Evolutionary conservation across 2,329 filamentous ascomycete genomes (phyloP), one percentile per base, ranked within the genome.

Genomic region (Pseudogymnoascus sp.): DNA sequence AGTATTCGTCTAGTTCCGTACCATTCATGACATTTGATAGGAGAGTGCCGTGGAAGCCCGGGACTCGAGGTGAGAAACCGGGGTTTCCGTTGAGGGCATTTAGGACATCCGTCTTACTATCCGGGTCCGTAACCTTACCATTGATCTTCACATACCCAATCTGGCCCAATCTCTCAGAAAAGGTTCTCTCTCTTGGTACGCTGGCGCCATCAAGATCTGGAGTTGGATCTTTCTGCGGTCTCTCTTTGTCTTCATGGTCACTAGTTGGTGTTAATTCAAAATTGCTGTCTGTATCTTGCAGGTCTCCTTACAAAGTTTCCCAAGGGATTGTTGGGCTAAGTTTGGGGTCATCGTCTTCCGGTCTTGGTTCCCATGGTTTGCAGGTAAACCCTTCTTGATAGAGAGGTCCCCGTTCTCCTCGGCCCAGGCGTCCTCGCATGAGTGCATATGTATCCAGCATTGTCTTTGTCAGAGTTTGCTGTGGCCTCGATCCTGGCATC

Each of bases 71-170:
- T 19, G 35, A 5, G 39, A 14, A 38, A 30, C 39, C 19, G 7
- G 22, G 19, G 12, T 28, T 7, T 33, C 60, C 28, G 41, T 65
- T n/a, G 59, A 67, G 36, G 12, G 68, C 69, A 16, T 64, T 52
- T 19, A 45, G 36, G 4, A 71, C 62, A 6, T 66, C 63, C 16
- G 60, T 62, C 58, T 67, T 63, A 55, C 67, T 66, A 28, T 73
- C 71, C 22, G 70, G 71, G 65, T 73, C 72, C 5, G 68, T 65
- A 69, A 71, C 71, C 38, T 19, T 33, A 11, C 64, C 66, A 22
- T 67, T 66, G 23, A 69, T 63, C 14, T 58, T 30, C 16, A 71
- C 5, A 28, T 71, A 72, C 4, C 72, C 72, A 62, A 55, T 55
- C 9, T 55, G 49, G 5, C 28, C 28, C 9, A 55, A 25, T 35